Evolutionary conservation across 2,329 filamentous ascomycete genomes (phyloP), one percentile per base, ranked within the genome.

Genomic region (Daldinia eschscholtzii): DNA sequence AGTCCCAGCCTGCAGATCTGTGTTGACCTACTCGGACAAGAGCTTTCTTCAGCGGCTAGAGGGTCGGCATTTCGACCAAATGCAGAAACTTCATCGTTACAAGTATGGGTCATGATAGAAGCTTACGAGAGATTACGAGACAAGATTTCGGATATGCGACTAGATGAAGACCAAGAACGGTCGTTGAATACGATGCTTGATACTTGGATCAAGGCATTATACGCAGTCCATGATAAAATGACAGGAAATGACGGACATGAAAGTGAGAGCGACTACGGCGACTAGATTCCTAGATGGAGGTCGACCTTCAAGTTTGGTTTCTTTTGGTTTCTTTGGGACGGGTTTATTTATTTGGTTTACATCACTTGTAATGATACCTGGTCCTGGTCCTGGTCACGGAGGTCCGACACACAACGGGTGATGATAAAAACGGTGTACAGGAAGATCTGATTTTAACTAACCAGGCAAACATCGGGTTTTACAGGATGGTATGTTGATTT

Each of bases 101-200:
- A 88, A 73, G 75, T 88, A 18, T 84, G 84, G 82, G 80, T 85
- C 48, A 88, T 88, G 86, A 88, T 88, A 57, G 86, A 88, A 71
- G 86, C 86, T 2, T 88, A 88, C 72, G 86, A 88, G 79, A 80
- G 81, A 65, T 76, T 88, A 64, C 80, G 84, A 15, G 83, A 87
- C 48, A 81, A 82, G 71, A 74, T 88, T 0, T 72, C 78, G 0
- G 78, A 75, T 1, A 78, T 78, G 73, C 75, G 72, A 15, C 60
- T 76, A n/a, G 70, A 67, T 1, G 64, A 62, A 3, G 76, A 75
- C 26, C 77, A 80, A 63, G 68, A 76, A 35, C 70, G 70, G 0
- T 75, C 81, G 1, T 68, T 82, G 13, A 79, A 83, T 67, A 73
- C 72, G 20, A 83, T 85, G 78, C 83, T 88, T 50, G 82, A 85